Evolutionary conservation across 1,284 basidiomycete genomes (phyloP), one percentile per base, ranked within the genome.

Genomic region (Waitea zeae): DNA sequence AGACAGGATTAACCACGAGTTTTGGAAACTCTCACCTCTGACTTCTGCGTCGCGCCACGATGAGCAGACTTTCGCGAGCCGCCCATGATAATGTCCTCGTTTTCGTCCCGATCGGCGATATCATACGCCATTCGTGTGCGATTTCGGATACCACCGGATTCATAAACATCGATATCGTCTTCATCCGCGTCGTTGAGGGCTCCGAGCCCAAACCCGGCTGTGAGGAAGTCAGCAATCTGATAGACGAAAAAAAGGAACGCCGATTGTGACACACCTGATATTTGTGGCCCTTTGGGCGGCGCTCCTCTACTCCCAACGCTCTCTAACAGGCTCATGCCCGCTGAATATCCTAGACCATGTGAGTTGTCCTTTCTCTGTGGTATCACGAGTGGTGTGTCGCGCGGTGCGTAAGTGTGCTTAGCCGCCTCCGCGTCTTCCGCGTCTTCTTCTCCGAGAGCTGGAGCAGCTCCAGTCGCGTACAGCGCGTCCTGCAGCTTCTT

Each of bases 111-210:
- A 15, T 70, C 69, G n/a, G 49, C 52, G 20, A 59, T 53, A 45
- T 88, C 83, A 48, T 80, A 90, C 1, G 82, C 84, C 36, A 74
- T 63, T 19, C 65, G 61, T n/a, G 24, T 26, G 24, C 9, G 9
- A 41, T 58, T 67, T 41, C 59, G 59, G n/a, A 57, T 52, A 4
- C 46, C 45, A 26, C 44, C 28, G 29, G 53, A 37, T 44, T 83
- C 79, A 46, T 93, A 93, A 1, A 90, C 64, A 46, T 90, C 87
- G 17, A 88, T 44, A 45, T 93, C 87, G 46, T 92, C 88, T 36
- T 92, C 86, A 31, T 89, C 87, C 0, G 79, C 81, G 37, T 86
- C 80, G 46, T 89, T 88, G 29, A 84, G 53, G 1, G 78, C 83
- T n/a, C 83, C 83, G 3, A 89, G 58, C 17, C 86, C 86, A 46